Conservation (phyloP, 345 rosid genomes). For the Clarkia xantiana region DNA sequence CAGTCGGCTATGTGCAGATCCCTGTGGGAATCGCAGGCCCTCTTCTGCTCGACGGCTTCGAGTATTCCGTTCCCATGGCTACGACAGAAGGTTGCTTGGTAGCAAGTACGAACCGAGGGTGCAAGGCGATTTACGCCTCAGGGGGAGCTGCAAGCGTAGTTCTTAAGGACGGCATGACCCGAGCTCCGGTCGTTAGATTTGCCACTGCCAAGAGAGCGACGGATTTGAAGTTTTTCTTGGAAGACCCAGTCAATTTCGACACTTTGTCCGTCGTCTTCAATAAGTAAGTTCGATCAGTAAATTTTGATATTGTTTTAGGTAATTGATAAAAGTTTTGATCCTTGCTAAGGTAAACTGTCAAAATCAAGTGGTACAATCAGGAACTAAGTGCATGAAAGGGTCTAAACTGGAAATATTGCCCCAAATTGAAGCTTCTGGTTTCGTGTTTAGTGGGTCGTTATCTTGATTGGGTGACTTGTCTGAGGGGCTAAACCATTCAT, state of each 20-base stretch:
- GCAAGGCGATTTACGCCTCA: conserved; percentile 59
- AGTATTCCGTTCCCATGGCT: conserved; percentile 85
- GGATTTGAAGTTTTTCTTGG: conserved; percentile 66
- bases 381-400: too few relatives aligned
- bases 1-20: conserved; percentile 81
- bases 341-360: too few relatives aligned
- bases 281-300: conserved; percentile 20
- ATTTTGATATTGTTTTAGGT: not conserved
- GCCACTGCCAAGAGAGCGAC: conserved; percentile 45
- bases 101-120: conserved; percentile 89
- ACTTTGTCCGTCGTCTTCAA: conserved; percentile 59
- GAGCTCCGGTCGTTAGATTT: conserved; percentile 77
- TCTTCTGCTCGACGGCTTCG: conserved; percentile 61
- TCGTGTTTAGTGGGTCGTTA: too few relatives aligned
- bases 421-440: too few relatives aligned
- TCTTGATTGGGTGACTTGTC: too few relatives aligned
- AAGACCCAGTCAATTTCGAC: conserved; percentile 50
- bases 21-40: conserved; percentile 96
- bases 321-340: not conserved
- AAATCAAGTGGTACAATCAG: too few relatives aligned
- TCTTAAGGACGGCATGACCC: conserved; percentile 64
- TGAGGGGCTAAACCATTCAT: too few relatives aligned
- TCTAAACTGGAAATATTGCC: too few relatives aligned
- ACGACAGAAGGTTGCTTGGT: conserved; percentile 94
- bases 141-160: conserved; percentile 61